Evolutionary conservation across 176 grass and related monocot species (phyloP), one percentile per base, ranked within the genome.

Genomic region (Aegilops tauschii): DNA sequence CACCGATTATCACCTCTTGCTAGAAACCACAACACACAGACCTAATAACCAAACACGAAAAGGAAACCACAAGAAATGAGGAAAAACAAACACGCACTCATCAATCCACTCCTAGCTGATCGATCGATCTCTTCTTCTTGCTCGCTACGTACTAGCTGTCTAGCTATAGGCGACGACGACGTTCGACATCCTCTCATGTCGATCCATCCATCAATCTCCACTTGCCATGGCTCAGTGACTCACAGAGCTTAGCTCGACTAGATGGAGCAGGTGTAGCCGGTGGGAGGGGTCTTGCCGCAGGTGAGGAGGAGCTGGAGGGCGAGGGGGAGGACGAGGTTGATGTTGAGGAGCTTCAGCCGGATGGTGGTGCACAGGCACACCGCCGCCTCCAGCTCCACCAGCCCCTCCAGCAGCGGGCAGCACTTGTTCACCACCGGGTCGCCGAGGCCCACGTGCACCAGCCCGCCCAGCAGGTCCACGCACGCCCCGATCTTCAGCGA

Each of bases 351-450:
- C 90, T 92, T 96, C 11, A 96, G 89, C 82, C 85, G 94, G 85
- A 99, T 99, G 81, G 88, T 96, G 72, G 97, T 99, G 88, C 97
- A 99, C 27, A 99, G 86, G 86, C 97, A 99, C 18, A 99, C 92
- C 5, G 97, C 97, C 40, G 97, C 97, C 89, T 99, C 97, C 30
- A 93, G 54, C 80, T 99, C 97, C 62, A 94, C 97, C 18, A 99
- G 87, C 25, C 97, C 97, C 39, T 86, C 27, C 71, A 99, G 91
- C 83, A 99, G 50, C 67, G 94, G 97, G 88, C 97, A 99, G 83
- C 96, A 98, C 86, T 91, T 45, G 88, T 98, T 98, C 80, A 76
- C 97, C 66, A 85, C 97, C 25, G 96, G 93, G 82, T 94, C 92
- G 67, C 97, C 97, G 3, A 94, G n/a, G 0, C 94, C 97, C 23